Evolutionary conservation across 1,139 yeast species (phyloP).

Genomic region (Yamadazyma epiphylla): DNA sequence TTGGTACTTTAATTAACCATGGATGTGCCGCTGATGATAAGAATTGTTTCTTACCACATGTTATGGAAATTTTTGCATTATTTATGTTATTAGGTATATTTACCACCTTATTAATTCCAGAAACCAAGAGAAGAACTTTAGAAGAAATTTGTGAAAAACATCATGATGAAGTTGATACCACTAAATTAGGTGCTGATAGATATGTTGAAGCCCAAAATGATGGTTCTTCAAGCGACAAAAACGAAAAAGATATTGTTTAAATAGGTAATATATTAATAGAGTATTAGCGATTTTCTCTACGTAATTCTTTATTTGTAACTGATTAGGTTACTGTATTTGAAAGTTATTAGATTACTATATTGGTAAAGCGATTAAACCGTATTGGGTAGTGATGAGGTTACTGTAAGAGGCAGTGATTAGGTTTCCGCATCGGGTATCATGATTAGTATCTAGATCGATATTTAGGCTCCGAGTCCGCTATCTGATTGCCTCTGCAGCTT

Average conservation of each 20-base stretch:
- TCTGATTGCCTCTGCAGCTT: too few species aligned
- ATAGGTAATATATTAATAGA: too few species aligned
- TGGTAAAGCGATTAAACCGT: too few species aligned
- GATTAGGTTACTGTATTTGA: too few species aligned
- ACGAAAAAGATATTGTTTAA: slow-evolving; percentile 6
- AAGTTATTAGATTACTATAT: too few species aligned
- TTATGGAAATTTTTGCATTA: slow-evolving; percentile 87
- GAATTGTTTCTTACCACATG: slow-evolving; percentile 84
- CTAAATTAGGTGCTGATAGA: slow-evolving; percentile 37
- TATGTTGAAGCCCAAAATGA: slow-evolving; percentile 29
- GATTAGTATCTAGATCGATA: too few species aligned
- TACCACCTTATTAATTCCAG: slow-evolving; percentile 70
- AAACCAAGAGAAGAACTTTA: slow-evolving; percentile 84
- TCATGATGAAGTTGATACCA: slow-evolving; percentile 69
- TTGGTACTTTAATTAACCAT: slow-evolving; percentile 81
- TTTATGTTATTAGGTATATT: slow-evolving; percentile 80
- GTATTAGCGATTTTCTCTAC: too few species aligned
- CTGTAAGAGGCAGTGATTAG: too few species aligned
- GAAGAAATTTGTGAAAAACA: slow-evolving; percentile 75
- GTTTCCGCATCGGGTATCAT: too few species aligned
- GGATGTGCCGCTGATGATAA: slow-evolving; percentile 56
- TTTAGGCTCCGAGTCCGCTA: too few species aligned
- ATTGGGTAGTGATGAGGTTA: too few species aligned
- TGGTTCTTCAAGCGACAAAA: slow-evolving; percentile 16
- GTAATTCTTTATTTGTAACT: too few species aligned